Percentiles rank a stretch among this genome's conserved stretches.
These are phyloP conservation scores for Alloascoidea africana DNA, from an alignment of 805 yeast genomes.

Conservation along the genomic window DNA sequence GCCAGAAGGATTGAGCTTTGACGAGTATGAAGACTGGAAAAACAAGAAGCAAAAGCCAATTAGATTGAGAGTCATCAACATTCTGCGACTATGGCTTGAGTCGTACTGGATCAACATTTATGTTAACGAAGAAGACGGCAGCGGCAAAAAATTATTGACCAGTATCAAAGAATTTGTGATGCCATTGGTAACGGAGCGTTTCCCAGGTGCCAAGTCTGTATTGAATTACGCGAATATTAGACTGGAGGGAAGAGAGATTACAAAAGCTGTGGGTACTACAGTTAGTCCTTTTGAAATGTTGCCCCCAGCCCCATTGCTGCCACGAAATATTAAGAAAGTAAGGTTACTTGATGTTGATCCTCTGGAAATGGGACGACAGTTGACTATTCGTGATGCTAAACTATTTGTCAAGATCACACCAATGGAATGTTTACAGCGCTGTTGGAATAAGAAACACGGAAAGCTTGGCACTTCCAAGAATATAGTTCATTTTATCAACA, in stretches of 20 bases:
- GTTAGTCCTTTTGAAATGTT: background rate
- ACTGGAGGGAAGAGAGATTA: slow-evolving; percentile 5
- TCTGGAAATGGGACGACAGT: slow-evolving; percentile 66
- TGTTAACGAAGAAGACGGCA: slow-evolving; percentile 7
- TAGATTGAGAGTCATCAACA: slow-evolving; percentile 41
- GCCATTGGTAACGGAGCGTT: background rate
- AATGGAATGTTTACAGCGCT: slow-evolving; percentile 61
- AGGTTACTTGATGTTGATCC: slow-evolving; percentile 57
- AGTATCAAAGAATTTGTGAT: background rate
- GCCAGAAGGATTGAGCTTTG: slow-evolving; percentile 70
- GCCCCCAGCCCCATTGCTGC: slow-evolving; percentile 1
- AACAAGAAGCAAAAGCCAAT: slow-evolving; percentile 49
- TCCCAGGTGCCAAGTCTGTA: background rate
- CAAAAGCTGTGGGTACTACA: background rate
- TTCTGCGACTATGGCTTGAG: slow-evolving; percentile 45
- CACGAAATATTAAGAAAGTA: slow-evolving; percentile 16
- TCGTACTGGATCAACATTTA: slow-evolving; percentile 38
- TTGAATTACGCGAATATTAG: background rate
- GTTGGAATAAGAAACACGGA: slow-evolving; percentile 58
- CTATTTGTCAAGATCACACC: slow-evolving; percentile 56
- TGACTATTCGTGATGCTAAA: slow-evolving; percentile 64
- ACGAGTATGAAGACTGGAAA: slow-evolving; percentile 63
- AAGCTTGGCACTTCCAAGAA: slow-evolving; percentile 21
- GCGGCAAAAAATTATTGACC: background rate
- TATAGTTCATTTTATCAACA: background rate